Percentiles rank a stretch among this genome's conserved stretches.
phyloP scores from a whole-genome alignment of 768 basidiomycete genomes.

The Russula abietina region DNA sequence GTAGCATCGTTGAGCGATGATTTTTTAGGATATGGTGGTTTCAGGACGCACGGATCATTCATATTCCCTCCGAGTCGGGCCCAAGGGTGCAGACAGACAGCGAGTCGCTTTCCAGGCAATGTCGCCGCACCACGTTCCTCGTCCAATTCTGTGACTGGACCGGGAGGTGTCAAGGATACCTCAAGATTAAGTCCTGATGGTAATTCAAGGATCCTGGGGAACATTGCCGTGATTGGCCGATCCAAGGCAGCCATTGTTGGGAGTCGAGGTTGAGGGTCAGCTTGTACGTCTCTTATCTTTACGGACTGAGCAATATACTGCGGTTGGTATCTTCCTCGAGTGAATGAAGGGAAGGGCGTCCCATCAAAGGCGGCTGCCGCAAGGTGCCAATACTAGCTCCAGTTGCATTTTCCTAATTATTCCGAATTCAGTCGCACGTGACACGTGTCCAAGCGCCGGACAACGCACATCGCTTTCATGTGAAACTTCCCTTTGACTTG shows the following conservation, averaged over 20 bases:
- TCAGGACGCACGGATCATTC: constrained; percentile 60
- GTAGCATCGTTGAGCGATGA: not conserved
- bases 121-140: constrained; percentile 10
- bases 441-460: not conserved
- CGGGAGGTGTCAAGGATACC: constrained; percentile 12
- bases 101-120: constrained; percentile 40
- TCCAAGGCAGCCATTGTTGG: constrained; percentile 5
- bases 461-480: too few relatives aligned
- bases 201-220: constrained; percentile 18
- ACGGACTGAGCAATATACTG: not conserved
- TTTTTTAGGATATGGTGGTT: not conserved
- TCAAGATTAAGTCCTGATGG: constrained; percentile 22
- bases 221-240: not conserved
- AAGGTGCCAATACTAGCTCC: not conserved
- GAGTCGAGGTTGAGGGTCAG: not conserved
- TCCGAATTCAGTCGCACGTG: not conserved
- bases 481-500: not conserved
- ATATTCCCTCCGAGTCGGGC: constrained; percentile 75
- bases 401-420: not conserved
- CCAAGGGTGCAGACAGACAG: constrained; percentile 79
- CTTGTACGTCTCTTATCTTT: not conserved
- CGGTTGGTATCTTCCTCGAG: not conserved
- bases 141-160: constrained; percentile 14
- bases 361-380: not conserved
- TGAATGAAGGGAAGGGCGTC: too few relatives aligned